Base-by-base conservation (phyloP, 768 basidiomycete genomes). In the Baorangia bicolor region DNA sequence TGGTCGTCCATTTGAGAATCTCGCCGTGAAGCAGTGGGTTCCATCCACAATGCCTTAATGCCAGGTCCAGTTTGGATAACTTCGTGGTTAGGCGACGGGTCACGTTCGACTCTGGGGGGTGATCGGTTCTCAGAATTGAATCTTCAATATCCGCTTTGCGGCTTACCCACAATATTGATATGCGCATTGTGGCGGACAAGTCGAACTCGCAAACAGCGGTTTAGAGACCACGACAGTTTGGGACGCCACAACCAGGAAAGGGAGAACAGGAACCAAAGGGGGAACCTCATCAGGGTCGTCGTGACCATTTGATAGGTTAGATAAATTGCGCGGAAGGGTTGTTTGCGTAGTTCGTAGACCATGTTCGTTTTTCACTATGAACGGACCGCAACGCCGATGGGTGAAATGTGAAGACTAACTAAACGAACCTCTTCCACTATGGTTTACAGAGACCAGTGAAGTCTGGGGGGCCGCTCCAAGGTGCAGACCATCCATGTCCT, bases 21-120 rank as follows among this genome's bases (percentile, higher is more conserved):
- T 69, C 65, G 20, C 61, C 60, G 20, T 58, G 52, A 59, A 72
- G 63, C 18, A 64, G 51, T 21, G 20, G 64, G 53, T 42, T 71
- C 68, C 20, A 62, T 58, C 60, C 56, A 66, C 3, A 65, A 57
- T 23, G 28, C 40, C 37, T 60, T 57, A 9, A 62, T 57, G n/a
- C 51, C 61, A 31, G 55, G 42, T 28, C 52, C 45, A 56, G 41
- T 40, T 25, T 54, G 31, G 39, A 58, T 49, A 27, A 23, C 37
- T 28, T 54, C 30, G n/a, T 51, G 50, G 30, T 54, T 59, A 39
- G 51, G 51, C 35, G 28, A 35, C 30, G 46, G 43, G 45, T 28
- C 43, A 23, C 20, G 14, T 35, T 56, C 30, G 18, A 43, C 50
- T 50, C 51, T 50, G 49, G 33, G 44, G 34, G 16, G 53, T 28